Conservation (phyloP, 371 early-diverging fungal genomes). For the Batkoa obscura region DNA sequence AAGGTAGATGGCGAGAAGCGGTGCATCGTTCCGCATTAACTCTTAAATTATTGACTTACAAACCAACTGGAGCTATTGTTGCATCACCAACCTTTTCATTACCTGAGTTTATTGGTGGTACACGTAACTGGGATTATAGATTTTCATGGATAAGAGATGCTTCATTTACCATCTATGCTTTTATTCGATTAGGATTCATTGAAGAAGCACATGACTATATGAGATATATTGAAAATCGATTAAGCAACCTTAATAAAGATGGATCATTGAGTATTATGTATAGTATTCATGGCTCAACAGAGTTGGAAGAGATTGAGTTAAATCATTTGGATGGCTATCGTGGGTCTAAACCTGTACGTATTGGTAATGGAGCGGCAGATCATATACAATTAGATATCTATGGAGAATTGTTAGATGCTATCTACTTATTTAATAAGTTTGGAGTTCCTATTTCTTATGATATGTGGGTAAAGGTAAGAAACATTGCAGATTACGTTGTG, state of each 20-base stretch:
- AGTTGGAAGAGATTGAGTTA: slow-evolving; percentile 37
- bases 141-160: slow-evolving; percentile 69
- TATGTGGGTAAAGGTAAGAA: slow-evolving; percentile 42
- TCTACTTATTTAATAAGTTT: slow-evolving; percentile 67
- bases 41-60: slow-evolving; percentile 59
- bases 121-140: slow-evolving; percentile 70
- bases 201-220: slow-evolving; percentile 51
- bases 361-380: slow-evolving; percentile 63
- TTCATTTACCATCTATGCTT: slow-evolving; percentile 64
- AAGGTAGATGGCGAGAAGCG: slow-evolving; percentile 56
- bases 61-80: slow-evolving; percentile 62
- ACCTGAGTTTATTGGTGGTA: slow-evolving; percentile 60
- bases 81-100: slow-evolving; percentile 64
- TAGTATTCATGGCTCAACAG: slow-evolving; percentile 44
- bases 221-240: slow-evolving; percentile 38
- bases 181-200: slow-evolving; percentile 52
- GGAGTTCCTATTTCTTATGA: slow-evolving; percentile 56
- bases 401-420: slow-evolving; percentile 63
- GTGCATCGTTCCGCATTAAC: slow-evolving; percentile 52
- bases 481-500: slow-evolving; percentile 49
- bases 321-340: slow-evolving; percentile 57
- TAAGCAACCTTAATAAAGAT: slow-evolving; percentile 43
- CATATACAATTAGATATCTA: slow-evolving; percentile 68
- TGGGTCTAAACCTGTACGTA: slow-evolving; percentile 49
- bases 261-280: slow-evolving; percentile 70